A percentile compares a stretch with the other conserved stretches of the same genome.
These are phyloP conservation scores for Syzygium malaccense DNA, from an alignment of 441 rosid species.

Conservation along the genomic window DNA sequence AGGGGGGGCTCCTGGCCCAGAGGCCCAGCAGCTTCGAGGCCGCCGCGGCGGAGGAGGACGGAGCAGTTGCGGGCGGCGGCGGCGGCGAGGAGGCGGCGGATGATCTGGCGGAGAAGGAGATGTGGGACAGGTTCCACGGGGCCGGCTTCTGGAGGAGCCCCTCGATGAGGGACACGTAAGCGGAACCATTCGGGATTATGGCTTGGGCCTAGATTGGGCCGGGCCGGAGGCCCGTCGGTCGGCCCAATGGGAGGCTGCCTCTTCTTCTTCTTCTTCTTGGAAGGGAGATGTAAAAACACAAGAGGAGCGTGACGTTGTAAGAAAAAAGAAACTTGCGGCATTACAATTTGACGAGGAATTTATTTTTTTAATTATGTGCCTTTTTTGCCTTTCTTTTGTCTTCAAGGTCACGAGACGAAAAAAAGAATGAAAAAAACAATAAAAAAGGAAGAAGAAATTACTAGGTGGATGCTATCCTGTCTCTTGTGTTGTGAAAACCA, in stretches of 20 bases:
- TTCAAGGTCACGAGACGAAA: background rate
- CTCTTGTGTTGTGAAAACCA: no score
- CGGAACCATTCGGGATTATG: background rate
- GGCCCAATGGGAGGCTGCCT: background rate
- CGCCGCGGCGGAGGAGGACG: background rate
- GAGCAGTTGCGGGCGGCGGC: background rate
- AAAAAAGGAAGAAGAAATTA: background rate
- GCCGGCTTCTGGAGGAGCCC: constrained; percentile 84
- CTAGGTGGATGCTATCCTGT: background rate
- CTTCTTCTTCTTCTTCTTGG: background rate
- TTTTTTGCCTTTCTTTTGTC: background rate
- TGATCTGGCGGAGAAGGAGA: constrained; percentile 30
- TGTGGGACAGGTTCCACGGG: constrained; percentile 55
- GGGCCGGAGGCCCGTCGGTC: background rate
- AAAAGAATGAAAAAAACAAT: background rate
- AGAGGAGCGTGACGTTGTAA: background rate
- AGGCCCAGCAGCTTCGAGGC: background rate
- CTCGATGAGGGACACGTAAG: constrained; percentile 27
- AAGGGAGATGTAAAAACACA: background rate
- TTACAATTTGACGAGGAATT: background rate
- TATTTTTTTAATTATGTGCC: background rate
- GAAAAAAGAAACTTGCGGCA: background rate
- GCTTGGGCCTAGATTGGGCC: background rate
- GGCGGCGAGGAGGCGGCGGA: constrained; percentile 9
- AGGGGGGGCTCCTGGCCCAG: background rate